Evolutionary conservation across 2,329 filamentous ascomycete genomes (phyloP), one percentile per base, ranked within the genome.

Genomic region (Fusarium tuaranense): DNA sequence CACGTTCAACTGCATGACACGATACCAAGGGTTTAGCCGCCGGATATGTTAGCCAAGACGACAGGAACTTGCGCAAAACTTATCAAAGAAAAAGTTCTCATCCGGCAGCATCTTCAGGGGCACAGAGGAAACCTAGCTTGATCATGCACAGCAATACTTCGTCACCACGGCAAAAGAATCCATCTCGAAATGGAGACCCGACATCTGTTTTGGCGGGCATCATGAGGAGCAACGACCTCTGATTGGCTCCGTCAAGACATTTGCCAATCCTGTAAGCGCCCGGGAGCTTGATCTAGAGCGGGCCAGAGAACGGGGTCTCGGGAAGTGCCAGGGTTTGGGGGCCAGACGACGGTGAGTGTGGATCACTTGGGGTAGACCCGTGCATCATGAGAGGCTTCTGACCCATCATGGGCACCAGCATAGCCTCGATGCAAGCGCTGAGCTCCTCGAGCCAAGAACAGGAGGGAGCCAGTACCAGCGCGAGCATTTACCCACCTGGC

Each of bases 181-280:
- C 22, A 51, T 67, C 57, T 68, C 57, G 51, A 75, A 36, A 70
- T 69, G 36, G 58, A 46, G 63, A 57, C 55, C 63, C 20, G 57
- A 27, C 41, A 20, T 64, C 36, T 48, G 57, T 66, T 69, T 67
- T 32, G 70, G 53, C 65, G 62, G 71, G 16, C 64, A 75, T 51
- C 30, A 67, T 25, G 32, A 60, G 57, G 10, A 36, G 18, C 22
- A 59, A 25, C 58, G 53, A 27, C 13, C 39, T 48, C 36, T 79
- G 75, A 79, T 79, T 79, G 78, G 78, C 25, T 68, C 41, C 41
- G n/a, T 46, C 32, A 20, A 36, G 59, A 36, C 65, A 61, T 59
- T 53, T 68, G 68, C 69, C 68, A 68, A 71, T 62, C 63, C 61
- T 77, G 72, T 79, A 79, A 79, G 78, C 78, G 78, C 77, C 77